phyloP scores from a whole-genome alignment of 2,329 filamentous ascomycete species.

The Colletotrichum sp. region DNA sequence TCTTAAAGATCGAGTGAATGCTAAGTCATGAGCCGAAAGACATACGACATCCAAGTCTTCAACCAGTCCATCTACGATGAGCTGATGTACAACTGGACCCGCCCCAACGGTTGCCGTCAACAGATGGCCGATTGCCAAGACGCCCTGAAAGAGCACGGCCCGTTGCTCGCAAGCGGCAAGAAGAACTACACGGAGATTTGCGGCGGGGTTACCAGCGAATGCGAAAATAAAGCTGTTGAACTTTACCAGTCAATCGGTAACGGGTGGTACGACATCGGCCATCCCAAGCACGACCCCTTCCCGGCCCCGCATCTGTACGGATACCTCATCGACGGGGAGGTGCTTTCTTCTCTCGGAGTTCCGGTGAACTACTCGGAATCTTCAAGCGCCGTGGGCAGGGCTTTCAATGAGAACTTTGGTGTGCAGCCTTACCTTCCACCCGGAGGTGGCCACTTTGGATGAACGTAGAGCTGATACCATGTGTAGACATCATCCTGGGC shows the following conservation, averaged over 20 bases:
- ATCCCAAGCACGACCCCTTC: slow-evolving; percentile 23
- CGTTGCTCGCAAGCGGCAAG: slow-evolving; percentile 24
- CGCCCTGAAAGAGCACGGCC: slow-evolving; percentile 31
- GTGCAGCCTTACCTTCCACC: background rate
- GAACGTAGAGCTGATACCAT: slow-evolving; percentile 19
- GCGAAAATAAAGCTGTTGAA: slow-evolving; percentile 24
- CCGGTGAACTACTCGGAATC: slow-evolving; percentile 57
- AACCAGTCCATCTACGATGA: slow-evolving; percentile 32
- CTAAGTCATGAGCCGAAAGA: slow-evolving; percentile 27
- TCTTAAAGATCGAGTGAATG: background rate
- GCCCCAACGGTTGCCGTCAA: slow-evolving; percentile 56
- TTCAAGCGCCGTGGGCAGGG: slow-evolving; percentile 11
- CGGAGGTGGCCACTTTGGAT: background rate
- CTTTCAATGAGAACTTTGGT: slow-evolving; percentile 1
- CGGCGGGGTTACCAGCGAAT: slow-evolving; percentile 22
- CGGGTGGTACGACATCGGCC: slow-evolving; percentile 25
- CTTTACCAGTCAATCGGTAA: slow-evolving; percentile 16
- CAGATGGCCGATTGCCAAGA: slow-evolving; percentile 57
- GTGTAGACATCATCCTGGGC: slow-evolving; percentile 33
- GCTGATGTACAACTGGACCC: slow-evolving; percentile 38
- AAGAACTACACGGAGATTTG: background rate
- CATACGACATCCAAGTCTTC: slow-evolving; percentile 67
- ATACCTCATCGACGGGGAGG: slow-evolving; percentile 26
- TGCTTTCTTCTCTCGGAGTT: slow-evolving; percentile 67
- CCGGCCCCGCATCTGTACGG: slow-evolving; percentile 17